phyloP scores from a whole-genome alignment of 768 basidiomycete species.

The Lactarius trivialis region DNA sequence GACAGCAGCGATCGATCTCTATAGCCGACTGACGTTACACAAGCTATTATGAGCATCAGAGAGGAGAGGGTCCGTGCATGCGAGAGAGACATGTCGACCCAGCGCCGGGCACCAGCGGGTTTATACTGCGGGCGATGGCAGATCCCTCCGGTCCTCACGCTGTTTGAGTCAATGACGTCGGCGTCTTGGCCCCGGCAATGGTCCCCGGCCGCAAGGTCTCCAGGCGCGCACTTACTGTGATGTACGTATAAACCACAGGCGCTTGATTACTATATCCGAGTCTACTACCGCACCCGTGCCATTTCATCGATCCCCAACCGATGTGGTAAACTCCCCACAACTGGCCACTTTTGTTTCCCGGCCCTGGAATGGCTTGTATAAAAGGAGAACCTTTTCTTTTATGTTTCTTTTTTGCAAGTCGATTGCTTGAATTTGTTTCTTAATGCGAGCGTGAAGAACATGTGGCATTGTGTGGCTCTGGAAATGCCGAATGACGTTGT shows the following conservation, averaged over 20 bases:
- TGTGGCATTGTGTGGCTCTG: slow-evolving; percentile 2
- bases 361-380: not conserved
- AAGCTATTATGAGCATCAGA: not conserved
- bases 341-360: not conserved
- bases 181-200: not conserved
- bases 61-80: not conserved
- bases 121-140: not conserved
- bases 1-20: slow-evolving; percentile 8
- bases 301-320: slow-evolving; percentile 2
- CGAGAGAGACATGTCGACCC: not conserved
- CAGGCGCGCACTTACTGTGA: not conserved
- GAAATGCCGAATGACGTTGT: slow-evolving; percentile 16
- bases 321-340: not conserved
- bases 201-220: not conserved
- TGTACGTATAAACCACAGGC: not conserved
- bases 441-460: not conserved
- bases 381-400: too few species aligned
- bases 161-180: slow-evolving; percentile 9
- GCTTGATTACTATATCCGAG: not conserved
- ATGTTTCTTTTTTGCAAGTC: too few species aligned
- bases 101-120: not conserved
- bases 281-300: not conserved
- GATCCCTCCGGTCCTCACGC: not conserved
- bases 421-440: not conserved
- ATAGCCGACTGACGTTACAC: slow-evolving; percentile 12